phyloP scores from a whole-genome alignment of 805 yeast genomes.

The Tetrapisispora namnaoensis region DNA sequence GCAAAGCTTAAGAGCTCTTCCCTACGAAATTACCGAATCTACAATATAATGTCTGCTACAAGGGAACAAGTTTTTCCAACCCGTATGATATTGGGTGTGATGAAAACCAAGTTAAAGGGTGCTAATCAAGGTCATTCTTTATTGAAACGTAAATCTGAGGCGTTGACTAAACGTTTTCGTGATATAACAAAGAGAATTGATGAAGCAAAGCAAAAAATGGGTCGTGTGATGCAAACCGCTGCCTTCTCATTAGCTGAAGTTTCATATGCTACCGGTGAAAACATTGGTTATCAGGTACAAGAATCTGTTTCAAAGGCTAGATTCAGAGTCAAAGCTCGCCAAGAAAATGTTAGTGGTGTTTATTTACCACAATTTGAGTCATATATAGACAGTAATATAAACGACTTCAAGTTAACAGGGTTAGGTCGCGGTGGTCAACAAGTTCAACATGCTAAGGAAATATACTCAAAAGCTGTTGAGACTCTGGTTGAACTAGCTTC shows the following conservation, averaged over 20 bases:
- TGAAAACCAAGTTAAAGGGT: slow-evolving; percentile 94
- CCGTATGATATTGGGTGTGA: slow-evolving; percentile 89
- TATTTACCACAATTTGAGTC: slow-evolving; percentile 87
- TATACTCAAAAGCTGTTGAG: slow-evolving; percentile 94
- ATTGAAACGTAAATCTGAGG: slow-evolving; percentile 92
- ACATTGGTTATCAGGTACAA: slow-evolving; percentile 90
- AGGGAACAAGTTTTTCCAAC: slow-evolving; percentile 97
- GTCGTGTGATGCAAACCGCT: slow-evolving; percentile 96
- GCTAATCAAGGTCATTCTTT: slow-evolving; percentile 94
- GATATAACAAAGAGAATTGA: slow-evolving; percentile 91
- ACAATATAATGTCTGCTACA: slow-evolving; percentile 20
- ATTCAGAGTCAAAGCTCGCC: slow-evolving; percentile 81
- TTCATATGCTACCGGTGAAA: slow-evolving; percentile 94
- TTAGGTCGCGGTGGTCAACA: slow-evolving; percentile 98
- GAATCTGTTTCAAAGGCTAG: slow-evolving; percentile 88
- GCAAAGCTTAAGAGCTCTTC: no score
- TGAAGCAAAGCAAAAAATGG: slow-evolving; percentile 94
- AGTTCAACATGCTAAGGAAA: slow-evolving; percentile 86
- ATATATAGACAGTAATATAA: slow-evolving; percentile 70
- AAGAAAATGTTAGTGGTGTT: slow-evolving; percentile 95
- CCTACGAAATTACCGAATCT: neutral
- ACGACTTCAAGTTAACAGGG: slow-evolving; percentile 94
- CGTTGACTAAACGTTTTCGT: slow-evolving; percentile 89
- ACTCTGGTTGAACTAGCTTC: slow-evolving; percentile 93
- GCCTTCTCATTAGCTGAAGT: slow-evolving; percentile 96